Evolutionary conservation across 345 rosid genomes (phyloP), one percentile per base, ranked within the genome.

Genomic region (Salix brachista): DNA sequence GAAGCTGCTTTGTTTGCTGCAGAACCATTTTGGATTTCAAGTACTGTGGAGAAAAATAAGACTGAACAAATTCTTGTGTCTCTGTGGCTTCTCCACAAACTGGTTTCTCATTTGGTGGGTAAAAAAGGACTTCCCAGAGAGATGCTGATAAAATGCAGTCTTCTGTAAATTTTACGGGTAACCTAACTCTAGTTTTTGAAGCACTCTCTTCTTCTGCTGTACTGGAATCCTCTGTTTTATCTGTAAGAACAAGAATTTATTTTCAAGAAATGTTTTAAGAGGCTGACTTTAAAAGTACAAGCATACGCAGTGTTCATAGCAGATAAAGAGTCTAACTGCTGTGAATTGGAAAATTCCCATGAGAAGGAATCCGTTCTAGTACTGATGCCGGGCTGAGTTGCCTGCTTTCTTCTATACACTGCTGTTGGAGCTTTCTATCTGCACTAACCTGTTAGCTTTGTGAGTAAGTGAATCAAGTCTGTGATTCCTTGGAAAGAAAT

Each of bases 1-100:
- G 74, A 34, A 88, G 90, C 72, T 79, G 92, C 75, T 67, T 81
- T 52, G 85, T 83, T 69, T 85, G 89, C 74, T 82, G 85, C 77
- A 87, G 13, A 48, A 67, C 65, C 75, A 50, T 82, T 37, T 80
- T 86, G 28, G 88, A 80, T 79, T 71, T 82, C 28, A 74, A 61
- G 72, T 64, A 48, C 25, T 66, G 68, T 11, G 68, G 10, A n/a
- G 67, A 64, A 44, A 70, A 16, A 41, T 79, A 65, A n/a, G 70
- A 75, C 18, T 46, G 28, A 50, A 81, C 71, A n/a, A 73, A 80
- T 69, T 79, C 75, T 76, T 77, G 75, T 16, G 66, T 30, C 73
- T 78, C 71, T 28, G 70, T 17, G 26, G 70, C 56, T 61, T 54
- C 81, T 67, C 60, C 30, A 67, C 52, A 26, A 25, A 64, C 60